Evolutionary conservation across 139 green algal species (phyloP), one percentile per base, ranked within the genome.

Genomic region (Microglena sp.): DNA sequence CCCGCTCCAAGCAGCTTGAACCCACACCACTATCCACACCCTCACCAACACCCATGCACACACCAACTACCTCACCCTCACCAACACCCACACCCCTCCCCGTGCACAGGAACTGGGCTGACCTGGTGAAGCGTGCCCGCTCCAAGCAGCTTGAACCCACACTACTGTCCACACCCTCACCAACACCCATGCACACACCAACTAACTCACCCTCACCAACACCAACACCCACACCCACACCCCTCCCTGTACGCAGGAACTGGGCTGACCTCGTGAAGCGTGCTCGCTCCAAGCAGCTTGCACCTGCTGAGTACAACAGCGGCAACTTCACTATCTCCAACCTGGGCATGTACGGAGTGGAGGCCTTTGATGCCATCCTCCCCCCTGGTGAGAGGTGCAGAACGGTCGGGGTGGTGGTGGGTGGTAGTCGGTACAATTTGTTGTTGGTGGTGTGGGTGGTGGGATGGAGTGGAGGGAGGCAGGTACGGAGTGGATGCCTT

Each of bases 291-390:
- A 98, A 98, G 84, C 77, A 95, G 82, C 87, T 99, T 33, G 46
- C 76, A 46, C 87, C 87, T 28, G 80, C 89, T 55, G 87, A 93
- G 63, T 95, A 87, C 81, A 88, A 72, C 69, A 84, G 67, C 54
- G 93, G 91, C 58, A 98, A 84, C 67, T 99, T 99, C 87, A 96
- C 90, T 60, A 90, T 99, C 68, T 95, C 84, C 70, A 99, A 99
- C 86, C 77, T 99, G 70, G 94, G 94, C 76, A 99, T 98, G 92
- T 98, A 88, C 78, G 94, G 93, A 40, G 91, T 97, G 21, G 87
- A 95, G 65, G 73, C 66, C 7, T 99, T 98, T 68, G 92, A 97
- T 63, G 94, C 93, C 64, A 96, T 99, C 71, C 75, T 99, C 64
- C 92, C 91, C 1, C 83, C 87, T 26, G 90, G 90, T 83, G 68